Base-by-base conservation (phyloP, 2,329 filamentous ascomycete genomes). In the Fusarium pseudograminearum region DNA sequence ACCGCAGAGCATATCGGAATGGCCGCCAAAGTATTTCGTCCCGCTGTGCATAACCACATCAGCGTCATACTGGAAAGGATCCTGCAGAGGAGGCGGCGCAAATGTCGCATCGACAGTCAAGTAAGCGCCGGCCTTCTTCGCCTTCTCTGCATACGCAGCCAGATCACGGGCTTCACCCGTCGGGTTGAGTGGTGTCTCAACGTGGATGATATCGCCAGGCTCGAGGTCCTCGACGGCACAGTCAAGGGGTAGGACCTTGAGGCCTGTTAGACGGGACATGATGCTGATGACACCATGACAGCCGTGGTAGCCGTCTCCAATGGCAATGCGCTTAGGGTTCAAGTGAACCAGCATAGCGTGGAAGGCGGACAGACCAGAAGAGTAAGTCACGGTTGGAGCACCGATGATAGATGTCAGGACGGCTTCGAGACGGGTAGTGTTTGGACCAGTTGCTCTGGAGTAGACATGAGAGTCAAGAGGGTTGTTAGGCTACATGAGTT, bases 11-110 rank as follows among this genome's bases (percentile, higher is more conserved):
- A 98, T 86, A 80, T 99, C 96, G 70, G 91, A 95, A 81, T 99
- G 96, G 0, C 96, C 96, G 22, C 96, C 96, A 71, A 99, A 89
- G 80, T 98, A 99, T 84, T 98, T 99, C 20, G 94, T 97, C 5
- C 94, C 96, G 53, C 88, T 91, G 81, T 99, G 96, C 93, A 98
- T 92, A 34, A 97, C 88, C 2, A 94, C 80, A 80, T 98, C 95
- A 30, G 91, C 93, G 47, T 93, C 95, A 78, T 87, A 91, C 30
- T 79, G 77, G 74, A 98, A 96, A 0, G 96, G 94, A 74, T 98
- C 92, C 78, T 93, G 91, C 61, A 99, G 83, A 30, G 93, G 93
- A 33, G 96, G 96, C 41, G 96, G 96, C 5, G 90, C 96, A 80
- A 99, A 98, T 0, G 96, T 99, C 4, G 93, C 90, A 80, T 99